Evolutionary conservation across 495 filamentous ascomycete species (phyloP).

Genomic region (Penicillium malachiteum): DNA sequence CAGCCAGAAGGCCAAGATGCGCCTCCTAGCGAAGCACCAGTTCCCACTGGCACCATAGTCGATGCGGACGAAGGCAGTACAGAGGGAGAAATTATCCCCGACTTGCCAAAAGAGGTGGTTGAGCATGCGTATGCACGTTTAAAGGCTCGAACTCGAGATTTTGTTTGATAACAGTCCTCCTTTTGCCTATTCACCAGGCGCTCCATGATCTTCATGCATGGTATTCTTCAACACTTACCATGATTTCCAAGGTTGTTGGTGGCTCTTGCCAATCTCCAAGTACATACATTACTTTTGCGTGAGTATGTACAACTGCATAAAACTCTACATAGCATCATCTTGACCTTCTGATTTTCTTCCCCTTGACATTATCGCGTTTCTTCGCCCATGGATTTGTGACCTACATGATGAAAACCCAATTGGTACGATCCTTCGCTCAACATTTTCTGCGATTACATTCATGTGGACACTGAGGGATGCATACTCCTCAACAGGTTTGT

Average conservation of each 20-base stretch:
- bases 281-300: too few species aligned
- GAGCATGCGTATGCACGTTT: constrained; percentile 50
- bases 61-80: constrained; percentile 11
- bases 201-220: too few species aligned
- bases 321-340: not conserved
- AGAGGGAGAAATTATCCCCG: constrained; percentile 49
- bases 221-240: too few species aligned
- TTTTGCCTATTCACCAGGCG: not conserved
- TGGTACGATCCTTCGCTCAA: constrained; percentile 22
- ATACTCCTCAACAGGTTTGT: constrained; percentile 26
- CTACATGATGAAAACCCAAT: constrained; percentile 36
- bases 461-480: constrained; percentile 18
- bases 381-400: not conserved
- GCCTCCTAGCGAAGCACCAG: not conserved
- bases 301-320: too few species aligned
- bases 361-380: not conserved
- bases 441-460: constrained; percentile 2
- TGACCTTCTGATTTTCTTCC: not conserved
- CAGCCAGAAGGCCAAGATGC: constrained; percentile 8
- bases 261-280: too few species aligned
- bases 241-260: too few species aligned
- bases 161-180: not conserved
- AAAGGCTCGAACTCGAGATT: constrained; percentile 26
- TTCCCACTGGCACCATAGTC: not conserved
- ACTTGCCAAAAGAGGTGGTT: constrained; percentile 53